Conservation (phyloP, 371 early-diverging fungal genomes). For the Mortierella polycephala region DNA sequence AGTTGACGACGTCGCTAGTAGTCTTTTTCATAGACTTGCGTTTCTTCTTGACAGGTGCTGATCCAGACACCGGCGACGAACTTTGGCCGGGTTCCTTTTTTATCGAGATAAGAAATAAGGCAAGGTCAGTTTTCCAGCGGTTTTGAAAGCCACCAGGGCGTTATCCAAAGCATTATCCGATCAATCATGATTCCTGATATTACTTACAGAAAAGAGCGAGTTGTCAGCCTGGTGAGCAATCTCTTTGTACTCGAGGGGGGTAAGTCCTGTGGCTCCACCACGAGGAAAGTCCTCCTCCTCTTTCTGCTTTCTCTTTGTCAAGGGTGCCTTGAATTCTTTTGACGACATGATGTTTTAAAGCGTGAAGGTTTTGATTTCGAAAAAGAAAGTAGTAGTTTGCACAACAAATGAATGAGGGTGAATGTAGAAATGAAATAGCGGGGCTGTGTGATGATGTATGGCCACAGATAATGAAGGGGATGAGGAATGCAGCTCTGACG, state of each 20-base stretch:
- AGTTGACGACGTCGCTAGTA: slow-evolving; percentile 40
- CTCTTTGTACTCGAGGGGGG: slow-evolving; percentile 87
- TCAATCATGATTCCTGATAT: not conserved
- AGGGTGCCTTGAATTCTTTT: slow-evolving; percentile 53
- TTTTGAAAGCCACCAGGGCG: not conserved
- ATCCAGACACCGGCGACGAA: slow-evolving; percentile 12
- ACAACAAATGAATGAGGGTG: slow-evolving; percentile 1
- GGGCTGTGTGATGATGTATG: not conserved
- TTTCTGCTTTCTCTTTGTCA: slow-evolving; percentile 50
- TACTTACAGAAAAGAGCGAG: slow-evolving; percentile 51
- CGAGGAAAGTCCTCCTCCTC: slow-evolving; percentile 75
- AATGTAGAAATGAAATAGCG: not conserved
- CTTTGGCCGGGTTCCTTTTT: slow-evolving; percentile 40
- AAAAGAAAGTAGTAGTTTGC: not conserved
- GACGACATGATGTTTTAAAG: slow-evolving; percentile 31
- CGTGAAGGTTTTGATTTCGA: not conserved
- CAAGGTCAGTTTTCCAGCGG: not conserved
- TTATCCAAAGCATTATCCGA: not conserved
- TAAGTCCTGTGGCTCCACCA: slow-evolving; percentile 83
- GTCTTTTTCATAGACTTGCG: slow-evolving; percentile 54
- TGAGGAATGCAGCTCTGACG: slow-evolving; percentile 7
- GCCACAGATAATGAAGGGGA: not conserved
- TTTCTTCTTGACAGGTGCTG: slow-evolving; percentile 68
- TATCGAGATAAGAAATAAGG: slow-evolving; percentile 9
- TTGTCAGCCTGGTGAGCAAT: slow-evolving; percentile 77